phyloP scores from a whole-genome alignment of 805 yeast species.

The Myxozyma geophila region DNA sequence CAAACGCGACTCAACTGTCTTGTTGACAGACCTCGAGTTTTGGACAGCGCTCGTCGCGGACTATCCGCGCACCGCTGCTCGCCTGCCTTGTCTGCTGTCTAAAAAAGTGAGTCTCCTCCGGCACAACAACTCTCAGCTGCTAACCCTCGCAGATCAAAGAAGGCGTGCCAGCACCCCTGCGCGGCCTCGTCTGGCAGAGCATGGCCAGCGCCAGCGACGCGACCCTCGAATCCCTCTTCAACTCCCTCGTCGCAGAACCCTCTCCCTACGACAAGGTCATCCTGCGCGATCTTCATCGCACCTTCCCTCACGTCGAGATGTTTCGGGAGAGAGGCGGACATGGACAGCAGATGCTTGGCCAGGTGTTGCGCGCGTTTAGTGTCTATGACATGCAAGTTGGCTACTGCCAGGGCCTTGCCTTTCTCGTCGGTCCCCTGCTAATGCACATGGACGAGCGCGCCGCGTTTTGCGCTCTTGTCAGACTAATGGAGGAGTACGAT shows the following conservation, averaged over 20 bases:
- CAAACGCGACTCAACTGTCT: not conserved
- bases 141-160: slow-evolving; percentile 29
- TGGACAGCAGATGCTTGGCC: slow-evolving; percentile 55
- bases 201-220: slow-evolving; percentile 42
- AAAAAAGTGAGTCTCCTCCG: slow-evolving; percentile 39
- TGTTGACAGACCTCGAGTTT: slow-evolving; percentile 42
- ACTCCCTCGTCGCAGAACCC: slow-evolving; percentile 49
- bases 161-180: slow-evolving; percentile 46
- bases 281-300: slow-evolving; percentile 61
- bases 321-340: slow-evolving; percentile 51
- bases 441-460: slow-evolving; percentile 50
- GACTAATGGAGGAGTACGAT: slow-evolving; percentile 63
- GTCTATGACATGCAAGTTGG: slow-evolving; percentile 69
- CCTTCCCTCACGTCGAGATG: slow-evolving; percentile 60
- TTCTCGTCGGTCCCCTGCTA: slow-evolving; percentile 62
- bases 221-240: slow-evolving; percentile 46
- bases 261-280: slow-evolving; percentile 54
- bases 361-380: slow-evolving; percentile 63
- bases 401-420: slow-evolving; percentile 69
- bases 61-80: slow-evolving; percentile 42
- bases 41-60: slow-evolving; percentile 47
- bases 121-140: not conserved
- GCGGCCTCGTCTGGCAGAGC: slow-evolving; percentile 46
- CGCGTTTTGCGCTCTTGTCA: slow-evolving; percentile 58
- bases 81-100: slow-evolving; percentile 42